These are phyloP conservation scores for Bruguiera hainesii DNA, from an alignment of 441 rosid genomes.

Conservation along the genomic window DNA sequence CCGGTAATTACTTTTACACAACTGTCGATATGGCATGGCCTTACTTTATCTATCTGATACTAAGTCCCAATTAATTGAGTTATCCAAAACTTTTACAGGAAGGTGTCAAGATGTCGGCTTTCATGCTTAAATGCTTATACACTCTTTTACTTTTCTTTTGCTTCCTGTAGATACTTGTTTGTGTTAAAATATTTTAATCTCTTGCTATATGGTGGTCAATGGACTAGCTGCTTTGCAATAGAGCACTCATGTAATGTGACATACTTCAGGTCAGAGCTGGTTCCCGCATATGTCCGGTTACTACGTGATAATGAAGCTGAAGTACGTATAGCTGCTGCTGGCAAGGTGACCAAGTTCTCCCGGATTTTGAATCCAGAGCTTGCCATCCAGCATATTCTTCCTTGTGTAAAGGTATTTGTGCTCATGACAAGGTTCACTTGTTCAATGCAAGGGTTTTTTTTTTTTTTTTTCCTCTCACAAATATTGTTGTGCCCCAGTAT, in stretches of 20 bases:
- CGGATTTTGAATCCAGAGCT: conserved; percentile 81
- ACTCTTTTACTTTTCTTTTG: neutral
- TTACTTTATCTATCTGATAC: no score
- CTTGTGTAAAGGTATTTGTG: conserved; percentile 72
- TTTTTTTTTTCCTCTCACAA: neutral
- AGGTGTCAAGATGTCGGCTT: conserved; percentile 1
- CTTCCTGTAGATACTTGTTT: neutral
- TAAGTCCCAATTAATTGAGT: no score
- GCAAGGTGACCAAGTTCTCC: conserved; percentile 84
- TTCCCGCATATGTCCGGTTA: conserved; percentile 84
- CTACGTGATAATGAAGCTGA: conserved; percentile 98
- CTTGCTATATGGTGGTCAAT: neutral
- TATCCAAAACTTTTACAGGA: neutral
- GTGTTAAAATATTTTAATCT: neutral
- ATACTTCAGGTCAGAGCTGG: conserved; percentile 62
- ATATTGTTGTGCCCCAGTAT: neutral
- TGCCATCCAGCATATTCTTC: conserved; percentile 78
- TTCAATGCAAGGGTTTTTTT: neutral
- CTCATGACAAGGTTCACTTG: conserved; percentile 8
- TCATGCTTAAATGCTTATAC: neutral
- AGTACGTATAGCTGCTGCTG: conserved; percentile 98
- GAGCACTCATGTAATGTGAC: conserved; percentile 10
- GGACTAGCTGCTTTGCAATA: conserved; percentile 8
- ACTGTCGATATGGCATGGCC: neutral
- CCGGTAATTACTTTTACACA: conserved; percentile 37